A percentile compares a stretch with the other conserved stretches of the same genome.
Conservation (phyloP, 495 filamentous ascomycete genomes). For the Parachaetomium inaequale region DNA sequence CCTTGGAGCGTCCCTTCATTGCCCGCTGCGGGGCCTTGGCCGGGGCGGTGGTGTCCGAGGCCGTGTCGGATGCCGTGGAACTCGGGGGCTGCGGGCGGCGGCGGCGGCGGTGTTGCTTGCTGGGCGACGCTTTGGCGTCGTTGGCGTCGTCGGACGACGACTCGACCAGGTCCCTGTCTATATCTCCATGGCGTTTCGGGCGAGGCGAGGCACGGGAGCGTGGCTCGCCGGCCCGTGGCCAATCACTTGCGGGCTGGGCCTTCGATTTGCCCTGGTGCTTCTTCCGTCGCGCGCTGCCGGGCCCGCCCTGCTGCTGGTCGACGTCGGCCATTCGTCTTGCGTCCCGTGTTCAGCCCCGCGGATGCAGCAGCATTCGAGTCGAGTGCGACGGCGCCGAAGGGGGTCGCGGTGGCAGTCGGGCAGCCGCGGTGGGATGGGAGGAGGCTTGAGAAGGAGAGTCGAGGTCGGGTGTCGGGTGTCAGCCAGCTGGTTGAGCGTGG, state of each 20-base stretch:
- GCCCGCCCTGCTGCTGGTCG: slow-evolving; percentile 31
- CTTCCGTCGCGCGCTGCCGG: slow-evolving; percentile 33
- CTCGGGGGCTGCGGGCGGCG: slow-evolving; percentile 19
- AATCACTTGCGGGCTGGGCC: slow-evolving; percentile 39
- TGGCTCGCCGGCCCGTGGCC: slow-evolving; percentile 35
- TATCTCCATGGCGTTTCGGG: slow-evolving; percentile 34
- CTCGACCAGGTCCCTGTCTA: slow-evolving; percentile 28
- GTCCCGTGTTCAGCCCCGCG: slow-evolving; percentile 38
- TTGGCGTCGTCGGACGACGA: slow-evolving; percentile 22
- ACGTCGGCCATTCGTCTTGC: slow-evolving; percentile 43
- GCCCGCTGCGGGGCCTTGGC: slow-evolving; percentile 13
- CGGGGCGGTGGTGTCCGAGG: slow-evolving; percentile 18
- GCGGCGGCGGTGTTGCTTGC: slow-evolving; percentile 23
- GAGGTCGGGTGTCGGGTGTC: slow-evolving; percentile 13
- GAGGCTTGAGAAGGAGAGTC: slow-evolving; percentile 22
- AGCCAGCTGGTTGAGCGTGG: slow-evolving; percentile 36
- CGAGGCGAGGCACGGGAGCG: slow-evolving; percentile 43
- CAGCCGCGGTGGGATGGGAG: slow-evolving; percentile 11
- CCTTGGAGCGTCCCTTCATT: slow-evolving; percentile 15
- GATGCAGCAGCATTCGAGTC: slow-evolving; percentile 15
- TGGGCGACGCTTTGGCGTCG: slow-evolving; percentile 24
- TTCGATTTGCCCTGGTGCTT: slow-evolving; percentile 35
- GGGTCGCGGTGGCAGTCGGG: slow-evolving; percentile 9
- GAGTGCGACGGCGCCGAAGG: slow-evolving; percentile 4
- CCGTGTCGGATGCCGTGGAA: slow-evolving; percentile 14